Conservation (phyloP, 345 rosid species). For the Laguncularia racemosa region DNA sequence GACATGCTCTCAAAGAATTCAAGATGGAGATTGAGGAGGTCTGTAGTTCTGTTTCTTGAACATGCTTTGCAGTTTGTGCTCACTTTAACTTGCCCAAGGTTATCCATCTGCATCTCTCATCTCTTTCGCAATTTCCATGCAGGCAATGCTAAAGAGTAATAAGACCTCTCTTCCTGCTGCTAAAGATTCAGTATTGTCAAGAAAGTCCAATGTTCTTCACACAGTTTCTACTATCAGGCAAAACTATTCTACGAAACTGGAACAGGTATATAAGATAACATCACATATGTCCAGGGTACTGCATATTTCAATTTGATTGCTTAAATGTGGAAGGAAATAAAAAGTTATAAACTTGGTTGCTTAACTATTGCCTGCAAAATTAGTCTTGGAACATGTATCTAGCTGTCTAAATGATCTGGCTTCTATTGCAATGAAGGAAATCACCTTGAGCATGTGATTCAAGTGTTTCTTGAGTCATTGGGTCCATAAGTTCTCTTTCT, state of each 20-base stretch:
- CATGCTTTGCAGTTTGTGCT: neutral
- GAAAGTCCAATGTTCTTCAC: constrained; percentile 29
- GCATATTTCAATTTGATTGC: too few relatives aligned
- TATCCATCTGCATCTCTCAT: constrained; percentile 3
- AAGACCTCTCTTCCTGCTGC: constrained; percentile 25
- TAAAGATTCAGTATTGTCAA: constrained; percentile 25
- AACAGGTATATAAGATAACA: constrained; percentile 35
- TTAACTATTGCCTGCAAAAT: too few relatives aligned
- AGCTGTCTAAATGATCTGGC: too few relatives aligned
- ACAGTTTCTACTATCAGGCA: constrained; percentile 39
- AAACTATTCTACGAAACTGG: constrained; percentile 45
- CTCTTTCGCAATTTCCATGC: constrained; percentile 19
- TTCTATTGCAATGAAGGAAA: too few relatives aligned
- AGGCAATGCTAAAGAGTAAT: constrained; percentile 38
- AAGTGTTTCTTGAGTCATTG: too few relatives aligned
- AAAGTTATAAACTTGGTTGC: too few relatives aligned
- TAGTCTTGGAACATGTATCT: too few relatives aligned
- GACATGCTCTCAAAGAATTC: constrained; percentile 67
- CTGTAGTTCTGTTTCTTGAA: constrained; percentile 10
- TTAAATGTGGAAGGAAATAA: too few relatives aligned
- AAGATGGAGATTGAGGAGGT: constrained; percentile 58
- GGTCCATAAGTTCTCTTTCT: too few relatives aligned
- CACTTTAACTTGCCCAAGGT: neutral
- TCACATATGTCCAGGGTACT: neutral
- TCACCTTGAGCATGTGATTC: too few relatives aligned